phyloP scores from a whole-genome alignment of 257 asterid genomes.

The Solanum clarkiae region DNA sequence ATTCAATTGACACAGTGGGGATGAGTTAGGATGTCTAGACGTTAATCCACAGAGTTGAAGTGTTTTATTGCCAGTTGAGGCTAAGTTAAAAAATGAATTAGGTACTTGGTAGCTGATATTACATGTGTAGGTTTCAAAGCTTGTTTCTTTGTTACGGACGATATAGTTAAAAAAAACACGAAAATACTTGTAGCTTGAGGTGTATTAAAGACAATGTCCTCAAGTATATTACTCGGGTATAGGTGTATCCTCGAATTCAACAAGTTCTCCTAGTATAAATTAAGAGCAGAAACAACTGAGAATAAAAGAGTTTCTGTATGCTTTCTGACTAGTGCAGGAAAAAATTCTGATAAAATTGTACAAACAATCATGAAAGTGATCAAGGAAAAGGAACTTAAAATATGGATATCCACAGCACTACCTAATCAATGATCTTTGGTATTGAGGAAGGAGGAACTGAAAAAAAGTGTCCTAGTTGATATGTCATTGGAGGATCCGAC shows the following conservation, averaged over 20 bases:
- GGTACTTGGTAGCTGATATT: background rate
- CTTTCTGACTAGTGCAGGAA: background rate
- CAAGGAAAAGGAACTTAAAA: background rate
- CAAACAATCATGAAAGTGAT: too few species aligned
- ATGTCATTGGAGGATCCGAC: slow-evolving; percentile 38
- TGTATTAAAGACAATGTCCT: background rate
- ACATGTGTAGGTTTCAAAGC: background rate
- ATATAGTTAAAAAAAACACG: background rate
- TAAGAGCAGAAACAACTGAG: background rate
- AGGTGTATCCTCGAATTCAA: background rate
- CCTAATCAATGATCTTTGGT: slow-evolving; percentile 52
- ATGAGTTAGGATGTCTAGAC: background rate
- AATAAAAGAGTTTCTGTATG: background rate
- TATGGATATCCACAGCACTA: background rate
- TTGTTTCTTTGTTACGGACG: background rate
- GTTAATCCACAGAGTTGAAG: background rate
- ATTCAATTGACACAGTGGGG: background rate
- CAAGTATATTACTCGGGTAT: background rate
- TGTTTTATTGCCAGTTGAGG: background rate
- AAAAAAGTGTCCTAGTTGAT: slow-evolving; percentile 46
- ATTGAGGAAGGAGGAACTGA: slow-evolving; percentile 44
- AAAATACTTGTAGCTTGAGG: background rate
- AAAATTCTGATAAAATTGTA: background rate
- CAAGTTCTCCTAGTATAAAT: background rate
- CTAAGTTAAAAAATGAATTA: background rate